A percentile compares a stretch with the other conserved stretches of the same genome.
Conservation (phyloP, 768 basidiomycete species). For the Collybia nuda region DNA sequence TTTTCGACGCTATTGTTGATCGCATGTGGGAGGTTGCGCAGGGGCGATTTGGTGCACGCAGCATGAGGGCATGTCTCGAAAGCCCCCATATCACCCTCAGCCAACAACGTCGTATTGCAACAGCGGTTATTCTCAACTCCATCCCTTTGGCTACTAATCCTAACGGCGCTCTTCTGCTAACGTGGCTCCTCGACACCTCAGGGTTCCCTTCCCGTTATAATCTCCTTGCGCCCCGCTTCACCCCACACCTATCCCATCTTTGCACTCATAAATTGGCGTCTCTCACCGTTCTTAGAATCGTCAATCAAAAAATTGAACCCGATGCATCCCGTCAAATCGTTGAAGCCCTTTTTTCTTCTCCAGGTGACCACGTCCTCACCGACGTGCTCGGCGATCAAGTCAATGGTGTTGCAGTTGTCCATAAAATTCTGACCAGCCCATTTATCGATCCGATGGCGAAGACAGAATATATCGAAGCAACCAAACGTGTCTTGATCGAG, state of each 20-base stretch:
- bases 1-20: slow-evolving; percentile 97
- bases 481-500: slow-evolving; percentile 86
- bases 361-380: slow-evolving; percentile 85
- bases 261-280: slow-evolving; percentile 98
- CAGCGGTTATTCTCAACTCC: slow-evolving; percentile 93
- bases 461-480: slow-evolving; percentile 74
- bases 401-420: slow-evolving; percentile 89
- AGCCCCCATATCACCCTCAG: slow-evolving; percentile 82
- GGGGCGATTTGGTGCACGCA: slow-evolving; percentile 95
- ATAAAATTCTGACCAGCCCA: slow-evolving; percentile 88
- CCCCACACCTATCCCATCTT: slow-evolving; percentile 93
- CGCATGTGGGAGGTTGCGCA: slow-evolving; percentile 99
- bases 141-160: slow-evolving; percentile 97
- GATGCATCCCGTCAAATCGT: slow-evolving; percentile 86
- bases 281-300: slow-evolving; percentile 89
- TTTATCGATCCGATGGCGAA: slow-evolving; percentile 77
- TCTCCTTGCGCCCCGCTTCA: slow-evolving; percentile 92
- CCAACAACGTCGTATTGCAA: slow-evolving; percentile 94
- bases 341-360: slow-evolving; percentile 88
- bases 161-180: slow-evolving; percentile 92
- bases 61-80: slow-evolving; percentile 96
- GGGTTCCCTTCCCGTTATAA: slow-evolving; percentile 95
- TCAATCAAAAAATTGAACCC: slow-evolving; percentile 94
- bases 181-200: slow-evolving; percentile 96
- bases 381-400: slow-evolving; percentile 97